phyloP scores from a whole-genome alignment of 257 asterid genomes.

The Ophiorrhiza pumila region DNA sequence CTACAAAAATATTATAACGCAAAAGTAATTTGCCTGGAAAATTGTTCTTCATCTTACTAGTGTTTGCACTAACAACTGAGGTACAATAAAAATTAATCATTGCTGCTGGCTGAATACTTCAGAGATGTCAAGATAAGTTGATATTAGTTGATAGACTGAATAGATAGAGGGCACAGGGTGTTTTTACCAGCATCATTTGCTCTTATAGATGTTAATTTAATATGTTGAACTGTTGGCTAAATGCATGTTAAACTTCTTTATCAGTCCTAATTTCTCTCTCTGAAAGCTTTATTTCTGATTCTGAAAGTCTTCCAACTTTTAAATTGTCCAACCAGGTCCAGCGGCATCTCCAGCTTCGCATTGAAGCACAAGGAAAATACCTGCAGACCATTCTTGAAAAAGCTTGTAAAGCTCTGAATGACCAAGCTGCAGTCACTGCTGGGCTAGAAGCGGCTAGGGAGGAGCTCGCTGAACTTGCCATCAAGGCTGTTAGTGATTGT shows the following conservation, averaged over 20 bases:
- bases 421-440: conserved; percentile 39
- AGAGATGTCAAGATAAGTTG: neutral
- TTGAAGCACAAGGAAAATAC: conserved; percentile 46
- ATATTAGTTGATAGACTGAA: neutral
- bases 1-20: neutral
- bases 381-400: conserved; percentile 42
- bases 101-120: neutral
- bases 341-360: conserved; percentile 43
- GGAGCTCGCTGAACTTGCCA: conserved; percentile 66
- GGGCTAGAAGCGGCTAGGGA: conserved; percentile 59
- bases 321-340: conserved; percentile 30
- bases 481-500: conserved; percentile 56
- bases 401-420: conserved; percentile 53
- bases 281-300: neutral
- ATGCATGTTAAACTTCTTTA: neutral
- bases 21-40: neutral
- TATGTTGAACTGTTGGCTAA: neutral
- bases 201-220: neutral
- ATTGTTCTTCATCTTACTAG: neutral
- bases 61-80: neutral
- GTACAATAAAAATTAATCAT: neutral
- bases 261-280: neutral
- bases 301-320: neutral
- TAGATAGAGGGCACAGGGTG: neutral
- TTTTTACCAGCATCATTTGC: neutral